Evolutionary conservation across 1,139 yeast species (phyloP).

Genomic region (Wickerhamomyces sp.): DNA sequence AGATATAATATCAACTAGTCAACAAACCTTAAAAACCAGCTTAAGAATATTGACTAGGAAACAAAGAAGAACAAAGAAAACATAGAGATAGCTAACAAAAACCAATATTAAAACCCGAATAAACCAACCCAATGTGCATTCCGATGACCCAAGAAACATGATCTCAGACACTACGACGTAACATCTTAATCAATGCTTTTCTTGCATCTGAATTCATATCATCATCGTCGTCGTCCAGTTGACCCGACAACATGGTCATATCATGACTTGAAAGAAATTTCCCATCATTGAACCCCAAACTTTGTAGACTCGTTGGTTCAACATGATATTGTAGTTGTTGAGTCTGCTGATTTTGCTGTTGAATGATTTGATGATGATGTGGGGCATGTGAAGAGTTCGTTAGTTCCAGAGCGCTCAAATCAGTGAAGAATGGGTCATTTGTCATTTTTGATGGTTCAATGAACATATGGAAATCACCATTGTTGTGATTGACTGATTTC

Average conservation of each 20-base stretch:
- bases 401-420: conserved; percentile 8
- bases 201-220: conserved; percentile 21
- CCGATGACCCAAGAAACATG: neutral
- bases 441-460: conserved; percentile 20
- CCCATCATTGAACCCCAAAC: neutral
- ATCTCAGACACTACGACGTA: conserved; percentile 21
- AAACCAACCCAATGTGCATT: neutral
- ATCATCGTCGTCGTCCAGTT: conserved; percentile 11
- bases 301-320: no score
- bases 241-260: neutral
- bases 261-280: neutral
- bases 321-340: no score
- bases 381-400: neutral
- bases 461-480: conserved; percentile 11
- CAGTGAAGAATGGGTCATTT: conserved; percentile 15
- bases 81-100: neutral
- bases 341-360: no score
- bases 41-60: neutral
- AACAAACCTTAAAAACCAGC: no score
- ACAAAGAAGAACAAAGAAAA: neutral
- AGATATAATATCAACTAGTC: no score
- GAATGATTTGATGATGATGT: neutral
- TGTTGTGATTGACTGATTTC: conserved; percentile 1
- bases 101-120: no score
- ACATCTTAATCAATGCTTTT: conserved; percentile 22